Evolutionary conservation across 805 yeast species (phyloP).

Genomic region (Candida peoriensis): DNA sequence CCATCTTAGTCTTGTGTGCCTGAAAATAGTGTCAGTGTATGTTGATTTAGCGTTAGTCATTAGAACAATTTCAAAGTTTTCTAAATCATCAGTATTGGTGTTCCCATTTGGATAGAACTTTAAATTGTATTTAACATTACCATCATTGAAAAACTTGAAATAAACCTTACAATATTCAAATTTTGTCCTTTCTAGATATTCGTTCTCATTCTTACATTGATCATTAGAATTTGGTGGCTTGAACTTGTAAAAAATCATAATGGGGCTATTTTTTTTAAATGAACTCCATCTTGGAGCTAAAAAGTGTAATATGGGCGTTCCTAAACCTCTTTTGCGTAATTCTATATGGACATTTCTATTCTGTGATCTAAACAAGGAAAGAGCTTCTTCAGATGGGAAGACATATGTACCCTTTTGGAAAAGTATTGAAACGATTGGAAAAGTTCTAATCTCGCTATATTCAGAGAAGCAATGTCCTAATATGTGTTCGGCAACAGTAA

Average conservation of each 20-base stretch:
- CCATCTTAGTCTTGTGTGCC: conserved; percentile 33
- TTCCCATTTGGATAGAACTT: conserved; percentile 24
- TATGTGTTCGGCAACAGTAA: conserved; percentile 20
- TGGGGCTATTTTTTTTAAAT: conserved; percentile 25
- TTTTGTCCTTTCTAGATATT: conserved; percentile 18
- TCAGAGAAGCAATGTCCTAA: conserved; percentile 20
- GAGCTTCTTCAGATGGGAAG: conserved; percentile 33
- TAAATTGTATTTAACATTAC: conserved; percentile 26
- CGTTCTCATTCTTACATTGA: conserved; percentile 4
- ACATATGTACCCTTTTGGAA: conserved; percentile 33
- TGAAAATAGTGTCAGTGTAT: conserved; percentile 28
- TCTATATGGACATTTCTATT: conserved; percentile 23
- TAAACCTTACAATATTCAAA: conserved; percentile 30
- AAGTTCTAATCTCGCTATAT: conserved; percentile 23
- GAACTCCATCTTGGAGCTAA: conserved; percentile 26
- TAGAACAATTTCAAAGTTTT: conserved; percentile 24
- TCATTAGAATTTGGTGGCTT: conserved; percentile 7
- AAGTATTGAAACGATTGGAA: conserved; percentile 29
- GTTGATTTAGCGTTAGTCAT: conserved; percentile 26
- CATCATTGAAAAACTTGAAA: conserved; percentile 18
- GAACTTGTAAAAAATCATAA: conserved; percentile 27
- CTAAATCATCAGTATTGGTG: conserved; percentile 7
- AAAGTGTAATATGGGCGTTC: conserved; percentile 32
- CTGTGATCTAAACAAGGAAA: conserved; percentile 21
- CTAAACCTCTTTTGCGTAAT: conserved; percentile 21